Percentiles rank a stretch among this genome's conserved stretches.
These are phyloP conservation scores for Cylindrotheca fusiformis DNA, from an alignment of 108 stramenopile genomes.

Conservation along the genomic window DNA sequence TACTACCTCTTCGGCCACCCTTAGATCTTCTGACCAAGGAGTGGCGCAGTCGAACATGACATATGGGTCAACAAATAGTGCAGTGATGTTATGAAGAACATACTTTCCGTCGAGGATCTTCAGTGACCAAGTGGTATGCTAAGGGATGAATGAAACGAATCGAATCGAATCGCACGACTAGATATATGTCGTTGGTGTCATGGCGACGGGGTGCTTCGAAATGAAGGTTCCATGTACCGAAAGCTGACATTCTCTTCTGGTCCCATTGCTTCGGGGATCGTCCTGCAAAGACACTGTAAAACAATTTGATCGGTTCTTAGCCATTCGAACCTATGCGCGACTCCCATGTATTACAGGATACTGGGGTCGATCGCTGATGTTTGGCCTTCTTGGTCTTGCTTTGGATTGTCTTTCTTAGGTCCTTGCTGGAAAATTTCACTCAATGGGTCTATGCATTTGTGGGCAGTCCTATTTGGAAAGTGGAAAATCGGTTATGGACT, in stretches of 20 bases:
- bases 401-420: conserved; percentile 38
- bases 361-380: conserved; percentile 2
- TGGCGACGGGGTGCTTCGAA: conserved; percentile 81
- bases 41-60: too few relatives aligned
- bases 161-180: too few relatives aligned
- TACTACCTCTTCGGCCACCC: too few relatives aligned
- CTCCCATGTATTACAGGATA: neutral
- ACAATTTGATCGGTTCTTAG: conserved; percentile 35
- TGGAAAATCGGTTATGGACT: conserved; percentile 53
- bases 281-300: conserved; percentile 53
- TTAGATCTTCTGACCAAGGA: too few relatives aligned
- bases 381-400: conserved; percentile 28
- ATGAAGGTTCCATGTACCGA: conserved; percentile 45
- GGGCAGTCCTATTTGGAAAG: conserved; percentile 66
- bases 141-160: too few relatives aligned
- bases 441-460: conserved; percentile 73
- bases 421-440: conserved; percentile 62
- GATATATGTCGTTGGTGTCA: conserved; percentile 70
- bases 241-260: conserved; percentile 64
- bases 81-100: too few relatives aligned
- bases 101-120: too few relatives aligned
- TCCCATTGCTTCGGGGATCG: conserved; percentile 72
- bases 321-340: conserved; percentile 11
- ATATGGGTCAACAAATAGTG: too few relatives aligned
- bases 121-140: too few relatives aligned